Evolutionary conservation across 1,284 basidiomycete species (phyloP).

Genomic region (Sanghuangporus sanghuang): DNA sequence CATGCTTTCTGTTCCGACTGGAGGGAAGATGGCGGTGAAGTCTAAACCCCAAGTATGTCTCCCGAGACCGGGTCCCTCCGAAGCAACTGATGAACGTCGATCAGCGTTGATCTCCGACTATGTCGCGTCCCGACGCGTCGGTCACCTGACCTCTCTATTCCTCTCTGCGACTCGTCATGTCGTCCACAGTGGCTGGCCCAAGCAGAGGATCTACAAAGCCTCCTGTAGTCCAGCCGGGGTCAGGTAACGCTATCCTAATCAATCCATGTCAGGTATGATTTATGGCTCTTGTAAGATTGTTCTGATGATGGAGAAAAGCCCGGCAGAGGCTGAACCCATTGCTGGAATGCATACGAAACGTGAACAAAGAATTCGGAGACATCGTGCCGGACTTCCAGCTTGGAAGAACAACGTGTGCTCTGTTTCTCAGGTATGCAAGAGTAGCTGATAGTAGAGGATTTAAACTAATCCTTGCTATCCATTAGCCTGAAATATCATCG

Average conservation of each 20-base stretch:
- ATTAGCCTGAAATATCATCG: constrained; percentile 89
- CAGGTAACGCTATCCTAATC: constrained; percentile 74
- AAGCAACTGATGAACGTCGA: neutral
- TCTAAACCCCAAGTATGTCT: neutral
- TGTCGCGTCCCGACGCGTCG: neutral
- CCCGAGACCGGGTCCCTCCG: neutral
- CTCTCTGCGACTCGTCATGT: neutral
- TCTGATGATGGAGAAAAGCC: neutral
- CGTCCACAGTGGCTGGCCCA: constrained; percentile 2
- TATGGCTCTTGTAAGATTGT: neutral
- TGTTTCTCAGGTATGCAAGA: constrained; percentile 75
- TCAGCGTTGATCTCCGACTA: neutral
- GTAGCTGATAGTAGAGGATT: neutral
- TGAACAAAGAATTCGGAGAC: constrained; percentile 93
- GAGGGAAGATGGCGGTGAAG: neutral
- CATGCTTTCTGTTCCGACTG: neutral
- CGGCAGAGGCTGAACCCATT: constrained; percentile 85
- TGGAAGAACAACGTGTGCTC: constrained; percentile 89
- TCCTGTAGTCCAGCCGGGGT: constrained; percentile 63
- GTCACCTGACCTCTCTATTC: neutral
- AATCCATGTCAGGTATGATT: constrained; percentile 52
- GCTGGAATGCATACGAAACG: constrained; percentile 78
- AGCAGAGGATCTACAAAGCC: constrained; percentile 30
- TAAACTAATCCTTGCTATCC: neutral
- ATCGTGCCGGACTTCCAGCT: constrained; percentile 94